phyloP scores from a whole-genome alignment of 345 rosid species.

The Lumnitzera racemosa region DNA sequence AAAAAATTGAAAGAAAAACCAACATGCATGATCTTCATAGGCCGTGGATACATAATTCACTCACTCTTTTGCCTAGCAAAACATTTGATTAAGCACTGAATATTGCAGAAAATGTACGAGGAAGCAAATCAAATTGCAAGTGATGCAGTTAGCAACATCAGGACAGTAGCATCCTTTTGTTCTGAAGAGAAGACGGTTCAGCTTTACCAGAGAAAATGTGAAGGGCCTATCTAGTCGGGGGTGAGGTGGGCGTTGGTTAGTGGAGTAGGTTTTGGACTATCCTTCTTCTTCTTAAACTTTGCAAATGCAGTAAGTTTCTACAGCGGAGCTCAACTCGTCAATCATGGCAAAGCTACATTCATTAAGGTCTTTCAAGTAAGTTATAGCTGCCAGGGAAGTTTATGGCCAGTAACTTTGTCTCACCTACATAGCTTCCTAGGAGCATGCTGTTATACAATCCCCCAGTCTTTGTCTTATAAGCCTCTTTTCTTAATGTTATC shows the following conservation, averaged over 20 bases:
- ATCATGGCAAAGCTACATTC: conserved; percentile 42
- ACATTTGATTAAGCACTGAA: neutral
- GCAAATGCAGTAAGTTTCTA: conserved; percentile 68
- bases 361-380: conserved; percentile 56
- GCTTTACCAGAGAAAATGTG: conserved; percentile 65
- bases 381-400: no score
- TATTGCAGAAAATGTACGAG: conserved; percentile 71
- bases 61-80: no score
- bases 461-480: neutral
- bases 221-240: conserved; percentile 69
- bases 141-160: conserved; percentile 83
- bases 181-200: conserved; percentile 82
- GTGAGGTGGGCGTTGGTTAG: conserved; percentile 65
- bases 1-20: no score
- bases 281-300: conserved; percentile 44
- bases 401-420: neutral
- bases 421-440: neutral
- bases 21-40: no score
- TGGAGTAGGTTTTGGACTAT: conserved; percentile 61
- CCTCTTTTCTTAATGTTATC: neutral
- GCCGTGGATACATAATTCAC: no score
- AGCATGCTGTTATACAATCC: neutral
- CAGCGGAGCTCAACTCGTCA: conserved; percentile 65
- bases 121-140: conserved; percentile 91
- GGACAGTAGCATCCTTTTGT: conserved; percentile 87